Evolutionary conservation across 2,329 filamentous ascomycete species (phyloP).

Genomic region (Aspergillus viridinutans): DNA sequence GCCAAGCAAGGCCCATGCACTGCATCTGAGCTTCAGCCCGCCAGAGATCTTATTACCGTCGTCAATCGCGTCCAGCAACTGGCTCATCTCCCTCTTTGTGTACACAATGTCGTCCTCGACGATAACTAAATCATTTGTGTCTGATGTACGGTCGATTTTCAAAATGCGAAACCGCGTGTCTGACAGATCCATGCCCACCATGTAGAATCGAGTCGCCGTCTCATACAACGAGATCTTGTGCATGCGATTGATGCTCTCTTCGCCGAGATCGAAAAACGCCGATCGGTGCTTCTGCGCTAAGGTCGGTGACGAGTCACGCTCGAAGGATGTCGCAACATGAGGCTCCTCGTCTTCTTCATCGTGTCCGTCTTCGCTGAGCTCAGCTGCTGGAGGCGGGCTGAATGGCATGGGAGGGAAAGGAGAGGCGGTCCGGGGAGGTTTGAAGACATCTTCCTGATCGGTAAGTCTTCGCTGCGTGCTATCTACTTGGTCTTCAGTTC

Average conservation of each 20-base stretch:
- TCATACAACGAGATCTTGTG: conserved; percentile 98
- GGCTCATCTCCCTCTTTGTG: conserved; percentile 84
- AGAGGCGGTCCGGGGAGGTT: conserved; percentile 15
- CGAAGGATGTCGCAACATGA: conserved; percentile 42
- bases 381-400: conserved; percentile 28
- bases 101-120: conserved; percentile 95
- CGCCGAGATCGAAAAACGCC: conserved; percentile 33
- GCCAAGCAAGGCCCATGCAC: conserved; percentile 86
- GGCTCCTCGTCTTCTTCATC: conserved; percentile 45
- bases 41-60: conserved; percentile 90
- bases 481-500: conserved; percentile 12
- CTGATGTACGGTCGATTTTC: conserved; percentile 88
- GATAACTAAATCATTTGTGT: conserved; percentile 72
- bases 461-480: conserved; percentile 4
- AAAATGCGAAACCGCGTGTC: conserved; percentile 86
- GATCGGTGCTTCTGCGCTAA: conserved; percentile 37
- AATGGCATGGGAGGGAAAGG: conserved; percentile 27
- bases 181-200: conserved; percentile 86
- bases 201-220: conserved; percentile 87
- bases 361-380: conserved; percentile 27
- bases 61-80: conserved; percentile 89
- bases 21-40: conserved; percentile 83
- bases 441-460: conserved; percentile 15
- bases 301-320: conserved; percentile 38
- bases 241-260: conserved; percentile 60